These are phyloP conservation scores for Tylopilus felleus DNA, from an alignment of 768 basidiomycete genomes.

Conservation along the genomic window DNA sequence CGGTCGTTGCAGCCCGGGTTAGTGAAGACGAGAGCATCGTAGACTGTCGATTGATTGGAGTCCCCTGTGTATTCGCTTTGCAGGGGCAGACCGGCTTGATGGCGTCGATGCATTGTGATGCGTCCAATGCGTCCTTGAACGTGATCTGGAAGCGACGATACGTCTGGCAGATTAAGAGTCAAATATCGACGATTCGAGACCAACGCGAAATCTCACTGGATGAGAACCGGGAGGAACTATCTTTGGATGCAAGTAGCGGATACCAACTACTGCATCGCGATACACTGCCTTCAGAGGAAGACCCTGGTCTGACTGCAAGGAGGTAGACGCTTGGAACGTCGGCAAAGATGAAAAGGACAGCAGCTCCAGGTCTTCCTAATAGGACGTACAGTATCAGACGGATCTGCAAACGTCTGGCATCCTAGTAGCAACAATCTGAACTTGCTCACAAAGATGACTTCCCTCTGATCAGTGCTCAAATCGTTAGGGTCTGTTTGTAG, in stretches of 20 bases:
- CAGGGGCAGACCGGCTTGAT: slow-evolving; percentile 74
- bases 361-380: slow-evolving; percentile 75
- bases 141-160: slow-evolving; percentile 78
- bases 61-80: slow-evolving; percentile 49
- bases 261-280: slow-evolving; percentile 67
- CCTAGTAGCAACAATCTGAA: neutral
- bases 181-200: neutral
- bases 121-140: slow-evolving; percentile 49
- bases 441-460: slow-evolving; percentile 63
- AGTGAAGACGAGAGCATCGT: slow-evolving; percentile 16
- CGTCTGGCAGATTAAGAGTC: slow-evolving; percentile 37
- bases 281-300: slow-evolving; percentile 81
- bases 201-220: slow-evolving; percentile 27
- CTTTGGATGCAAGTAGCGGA: slow-evolving; percentile 64
- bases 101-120: slow-evolving; percentile 55
- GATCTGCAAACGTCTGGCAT: neutral
- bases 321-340: slow-evolving; percentile 26
- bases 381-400: slow-evolving; percentile 7
- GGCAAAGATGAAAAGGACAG: slow-evolving; percentile 57
- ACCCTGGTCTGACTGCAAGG: slow-evolving; percentile 42
- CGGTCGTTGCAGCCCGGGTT: slow-evolving; percentile 16
- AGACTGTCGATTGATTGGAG: slow-evolving; percentile 15
- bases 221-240: slow-evolving; percentile 25
- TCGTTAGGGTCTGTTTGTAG: slow-evolving; percentile 41
- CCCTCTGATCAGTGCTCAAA: slow-evolving; percentile 43